These are phyloP conservation scores for Xylariales sp. DNA, from an alignment of 2,329 filamentous ascomycete species.

Conservation along the genomic window DNA sequence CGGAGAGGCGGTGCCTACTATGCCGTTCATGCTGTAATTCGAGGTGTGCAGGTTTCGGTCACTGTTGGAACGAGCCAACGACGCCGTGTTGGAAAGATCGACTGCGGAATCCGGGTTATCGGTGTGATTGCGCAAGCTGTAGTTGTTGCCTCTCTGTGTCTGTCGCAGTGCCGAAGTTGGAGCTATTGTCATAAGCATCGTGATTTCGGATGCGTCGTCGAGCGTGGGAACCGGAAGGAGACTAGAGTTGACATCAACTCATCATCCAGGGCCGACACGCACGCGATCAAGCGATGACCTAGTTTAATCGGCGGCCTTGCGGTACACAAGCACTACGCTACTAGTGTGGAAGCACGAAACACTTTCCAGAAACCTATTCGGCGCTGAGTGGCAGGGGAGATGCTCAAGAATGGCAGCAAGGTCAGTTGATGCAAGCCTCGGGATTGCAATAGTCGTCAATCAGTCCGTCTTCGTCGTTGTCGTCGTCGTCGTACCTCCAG, in stretches of 20 bases:
- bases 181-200: conserved; percentile 51
- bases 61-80: conserved; percentile 27
- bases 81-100: conserved; percentile 27
- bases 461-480: neutral
- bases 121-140: conserved; percentile 28
- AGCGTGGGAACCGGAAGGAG: conserved; percentile 14
- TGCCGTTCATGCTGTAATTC: conserved; percentile 50
- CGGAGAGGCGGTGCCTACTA: conserved; percentile 53
- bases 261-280: conserved; percentile 18
- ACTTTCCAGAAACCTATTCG: conserved; percentile 2
- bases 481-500: conserved; percentile 2
- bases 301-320: neutral
- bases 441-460: no score
- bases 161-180: conserved; percentile 41
- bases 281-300: no score
- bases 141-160: conserved; percentile 34
- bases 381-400: neutral
- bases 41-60: conserved; percentile 27
- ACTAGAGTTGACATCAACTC: conserved; percentile 21
- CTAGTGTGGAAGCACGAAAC: conserved; percentile 1
- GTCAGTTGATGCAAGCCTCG: no score
- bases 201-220: conserved; percentile 29
- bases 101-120: conserved; percentile 22
- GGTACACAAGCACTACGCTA: neutral
- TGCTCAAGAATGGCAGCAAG: neutral